Percentiles rank a stretch among this genome's conserved stretches.
Conservation (phyloP, 805 yeast species). For the Cyberlindnera amylophila region DNA sequence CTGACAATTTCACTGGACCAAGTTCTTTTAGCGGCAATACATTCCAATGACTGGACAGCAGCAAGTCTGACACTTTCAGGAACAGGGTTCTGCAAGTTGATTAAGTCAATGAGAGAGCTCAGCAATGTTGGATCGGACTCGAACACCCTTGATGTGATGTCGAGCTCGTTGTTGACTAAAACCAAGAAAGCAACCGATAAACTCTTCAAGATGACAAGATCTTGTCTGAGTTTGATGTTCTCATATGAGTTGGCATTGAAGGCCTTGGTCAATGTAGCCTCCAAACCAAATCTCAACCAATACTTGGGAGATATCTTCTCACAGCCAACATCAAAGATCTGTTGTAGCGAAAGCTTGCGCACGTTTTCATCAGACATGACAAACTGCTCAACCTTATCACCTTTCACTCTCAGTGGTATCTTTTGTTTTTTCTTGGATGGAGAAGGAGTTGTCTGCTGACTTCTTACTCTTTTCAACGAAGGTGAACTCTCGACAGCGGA, state of each 20-base stretch:
- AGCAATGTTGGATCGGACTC: constrained; percentile 71
- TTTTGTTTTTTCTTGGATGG: constrained; percentile 22
- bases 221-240: constrained; percentile 50
- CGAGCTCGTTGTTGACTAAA: constrained; percentile 52
- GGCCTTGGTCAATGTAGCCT: constrained; percentile 66
- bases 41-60: constrained; percentile 65
- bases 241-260: constrained; percentile 56
- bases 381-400: constrained; percentile 47
- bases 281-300: constrained; percentile 60
- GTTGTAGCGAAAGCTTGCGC: constrained; percentile 49
- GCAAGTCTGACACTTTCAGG: constrained; percentile 52
- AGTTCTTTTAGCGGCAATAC: constrained; percentile 59
- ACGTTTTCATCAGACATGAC: constrained; percentile 53
- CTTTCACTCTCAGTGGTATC: constrained; percentile 12
- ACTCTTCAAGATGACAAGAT: constrained; percentile 61
- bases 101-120: constrained; percentile 63
- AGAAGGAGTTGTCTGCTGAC: constrained; percentile 13
- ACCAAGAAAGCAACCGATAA: constrained; percentile 62
- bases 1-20: constrained; percentile 77
- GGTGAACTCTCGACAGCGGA: constrained; percentile 13
- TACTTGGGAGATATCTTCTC: constrained; percentile 55
- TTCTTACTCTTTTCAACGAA: constrained; percentile 14
- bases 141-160: constrained; percentile 60
- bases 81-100: constrained; percentile 60
- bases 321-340: constrained; percentile 59